Evolutionary conservation across 2,329 filamentous ascomycete genomes (phyloP), one percentile per base, ranked within the genome.

Genomic region (Xylariaceae sp.): DNA sequence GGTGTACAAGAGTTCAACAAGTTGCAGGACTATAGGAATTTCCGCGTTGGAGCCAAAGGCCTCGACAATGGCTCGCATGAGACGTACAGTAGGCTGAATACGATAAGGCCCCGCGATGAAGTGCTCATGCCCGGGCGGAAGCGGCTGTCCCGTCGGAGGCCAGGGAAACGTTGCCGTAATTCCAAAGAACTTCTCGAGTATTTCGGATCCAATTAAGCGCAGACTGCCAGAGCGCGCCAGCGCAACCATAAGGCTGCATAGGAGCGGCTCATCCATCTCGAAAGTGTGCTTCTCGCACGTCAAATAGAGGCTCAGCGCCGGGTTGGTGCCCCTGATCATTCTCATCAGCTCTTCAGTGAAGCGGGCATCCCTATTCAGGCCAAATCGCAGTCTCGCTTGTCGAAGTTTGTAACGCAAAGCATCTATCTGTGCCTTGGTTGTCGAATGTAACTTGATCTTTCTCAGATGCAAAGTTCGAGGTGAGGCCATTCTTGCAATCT

Each of bases 21-120:
- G 67, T 47, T 81, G 78, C 30, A 87, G 68, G 10, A 84, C 88
- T 1, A 79, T 76, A 0, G 77, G 70, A 3, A 91, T 77, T 57
- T 87, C 78, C 52, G 82, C 85, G 72, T 87, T 89, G 62, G 79
- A 80, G n/a, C 87, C 82, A 63, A 87, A 89, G 1, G 79, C 77
- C 68, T 90, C 85, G 4, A 87, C 86, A n/a, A 92, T 74, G 7
- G 86, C 81, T 57, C 82, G 77, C 18, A 93, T 77, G 0, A 92
- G 76, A 1, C 76, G 75, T 6, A 71, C 63, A 0, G 82, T 84
- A 1, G 90, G 89, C 54, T 77, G 67, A 51, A 77, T 67, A 8
- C 23, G 18, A 58, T 34, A 23, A 9, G 48, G 30, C 5, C 37
- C 48, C n/a, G 34, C 34, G 13, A 11, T 18, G 18, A 59, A 57